phyloP scores from a whole-genome alignment of 495 filamentous ascomycete species.

The Apiosordaria backusii region DNA sequence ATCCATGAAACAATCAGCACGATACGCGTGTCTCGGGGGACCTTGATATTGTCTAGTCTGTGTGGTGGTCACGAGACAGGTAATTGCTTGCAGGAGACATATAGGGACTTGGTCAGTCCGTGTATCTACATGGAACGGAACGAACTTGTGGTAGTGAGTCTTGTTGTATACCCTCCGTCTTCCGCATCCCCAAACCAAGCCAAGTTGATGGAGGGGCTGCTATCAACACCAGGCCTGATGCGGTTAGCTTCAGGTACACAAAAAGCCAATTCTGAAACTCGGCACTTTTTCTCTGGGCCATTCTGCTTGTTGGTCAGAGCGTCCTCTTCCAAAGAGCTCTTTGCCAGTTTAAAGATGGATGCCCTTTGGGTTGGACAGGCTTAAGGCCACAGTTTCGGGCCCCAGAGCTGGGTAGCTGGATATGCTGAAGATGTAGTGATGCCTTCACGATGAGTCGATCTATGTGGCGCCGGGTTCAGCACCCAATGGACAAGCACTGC shows the following conservation, averaged over 20 bases:
- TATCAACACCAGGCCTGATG: not conserved
- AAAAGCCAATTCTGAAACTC: not conserved
- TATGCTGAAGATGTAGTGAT: not conserved
- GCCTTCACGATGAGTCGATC: not conserved
- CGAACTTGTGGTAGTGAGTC: not conserved
- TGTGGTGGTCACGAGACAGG: not conserved
- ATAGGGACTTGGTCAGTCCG: not conserved
- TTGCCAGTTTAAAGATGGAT: not conserved
- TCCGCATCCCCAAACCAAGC: not conserved
- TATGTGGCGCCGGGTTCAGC: too few relatives aligned
- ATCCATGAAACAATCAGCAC: not conserved
- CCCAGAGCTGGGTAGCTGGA: not conserved
- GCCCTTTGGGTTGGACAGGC: not conserved
- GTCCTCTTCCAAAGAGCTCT: too few relatives aligned
- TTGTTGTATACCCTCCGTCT: not conserved
- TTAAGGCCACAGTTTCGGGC: not conserved
- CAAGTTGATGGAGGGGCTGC: not conserved
- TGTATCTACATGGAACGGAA: not conserved
- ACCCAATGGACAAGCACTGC: not conserved
- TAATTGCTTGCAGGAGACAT: not conserved
- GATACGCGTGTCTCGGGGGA: not conserved
- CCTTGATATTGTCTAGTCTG: not conserved
- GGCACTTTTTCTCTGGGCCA: not conserved
- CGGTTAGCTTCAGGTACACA: constrained; percentile 3
- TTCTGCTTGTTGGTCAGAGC: not conserved